phyloP scores from a whole-genome alignment of 1,284 basidiomycete genomes.

The Heterobasidion parviporum region DNA sequence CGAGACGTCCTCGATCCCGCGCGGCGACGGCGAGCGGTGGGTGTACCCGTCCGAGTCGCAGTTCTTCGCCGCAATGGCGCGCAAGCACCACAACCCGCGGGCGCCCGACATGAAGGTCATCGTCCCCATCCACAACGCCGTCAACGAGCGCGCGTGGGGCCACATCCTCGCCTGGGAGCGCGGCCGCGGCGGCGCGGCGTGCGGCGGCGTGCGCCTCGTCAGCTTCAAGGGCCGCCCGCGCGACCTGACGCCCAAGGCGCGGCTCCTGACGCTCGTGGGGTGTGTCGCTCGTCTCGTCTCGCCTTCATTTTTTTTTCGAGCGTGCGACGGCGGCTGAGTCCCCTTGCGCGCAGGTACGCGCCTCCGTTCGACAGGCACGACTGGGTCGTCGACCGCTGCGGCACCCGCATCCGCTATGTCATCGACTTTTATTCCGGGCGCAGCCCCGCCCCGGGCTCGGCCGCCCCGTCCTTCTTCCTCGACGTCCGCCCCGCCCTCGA shows the following conservation, averaged over 20 bases:
- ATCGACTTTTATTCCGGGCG: conserved; percentile 99
- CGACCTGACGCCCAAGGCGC: conserved; percentile 75
- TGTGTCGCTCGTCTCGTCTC: conserved; percentile 31
- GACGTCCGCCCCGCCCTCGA: conserved; percentile 93
- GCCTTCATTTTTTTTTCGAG: not conserved
- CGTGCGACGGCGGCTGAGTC: not conserved
- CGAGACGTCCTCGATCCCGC: conserved; percentile 86
- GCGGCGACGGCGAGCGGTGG: conserved; percentile 70
- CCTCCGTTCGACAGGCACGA: conserved; percentile 96
- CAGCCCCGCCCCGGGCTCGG: conserved; percentile 29
- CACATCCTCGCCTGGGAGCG: conserved; percentile 89
- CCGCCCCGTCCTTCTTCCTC: conserved; percentile 77
- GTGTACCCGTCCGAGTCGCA: conserved; percentile 98
- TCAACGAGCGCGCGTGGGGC: conserved; percentile 94
- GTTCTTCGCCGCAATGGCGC: conserved; percentile 92
- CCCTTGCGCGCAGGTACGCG: conserved; percentile 56
- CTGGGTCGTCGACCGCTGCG: conserved; percentile 93
- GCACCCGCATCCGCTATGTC: conserved; percentile 84
- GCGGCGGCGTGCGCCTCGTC: conserved; percentile 79
- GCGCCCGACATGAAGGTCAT: conserved; percentile 89
- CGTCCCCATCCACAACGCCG: conserved; percentile 98
- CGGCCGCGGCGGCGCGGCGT: conserved; percentile 68
- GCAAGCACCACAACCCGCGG: conserved; percentile 85
- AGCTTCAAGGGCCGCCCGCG: conserved; percentile 79
- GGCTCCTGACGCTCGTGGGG: conserved; percentile 82